phyloP scores from a whole-genome alignment of 768 basidiomycete genomes.

The Serendipita vermifera region DNA sequence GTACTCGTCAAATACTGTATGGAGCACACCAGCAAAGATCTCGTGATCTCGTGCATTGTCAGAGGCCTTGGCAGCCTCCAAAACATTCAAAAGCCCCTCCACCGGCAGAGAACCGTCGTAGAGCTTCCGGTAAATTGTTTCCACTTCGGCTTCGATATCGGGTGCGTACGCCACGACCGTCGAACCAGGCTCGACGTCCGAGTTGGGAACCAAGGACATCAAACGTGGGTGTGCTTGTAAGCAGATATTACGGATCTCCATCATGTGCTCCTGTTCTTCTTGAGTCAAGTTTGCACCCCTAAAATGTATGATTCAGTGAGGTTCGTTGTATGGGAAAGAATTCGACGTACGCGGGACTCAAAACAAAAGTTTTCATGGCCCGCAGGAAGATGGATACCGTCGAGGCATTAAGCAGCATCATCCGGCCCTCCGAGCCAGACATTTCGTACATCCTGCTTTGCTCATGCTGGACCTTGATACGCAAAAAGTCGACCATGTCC shows the following conservation, averaged over 20 bases:
- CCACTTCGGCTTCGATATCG: constrained; percentile 88
- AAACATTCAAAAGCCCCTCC: constrained; percentile 82
- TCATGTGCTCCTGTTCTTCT: constrained; percentile 71
- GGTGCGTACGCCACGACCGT: constrained; percentile 74
- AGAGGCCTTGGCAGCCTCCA: constrained; percentile 76
- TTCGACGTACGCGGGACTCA: background rate
- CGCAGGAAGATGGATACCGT: constrained; percentile 89
- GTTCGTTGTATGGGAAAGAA: background rate
- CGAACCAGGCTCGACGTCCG: constrained; percentile 84
- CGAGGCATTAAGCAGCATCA: constrained; percentile 75
- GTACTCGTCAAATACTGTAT: constrained; percentile 99
- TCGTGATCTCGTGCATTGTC: constrained; percentile 78
- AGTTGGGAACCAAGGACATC: constrained; percentile 80
- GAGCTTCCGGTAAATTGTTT: constrained; percentile 94
- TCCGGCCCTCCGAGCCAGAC: constrained; percentile 59
- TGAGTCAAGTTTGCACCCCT: constrained; percentile 65
- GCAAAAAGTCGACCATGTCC: constrained; percentile 76
- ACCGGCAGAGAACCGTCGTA: constrained; percentile 90
- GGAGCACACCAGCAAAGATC: constrained; percentile 98
- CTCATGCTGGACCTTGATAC: constrained; percentile 86
- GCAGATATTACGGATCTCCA: constrained; percentile 85
- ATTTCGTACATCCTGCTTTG: constrained; percentile 53
- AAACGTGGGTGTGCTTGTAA: constrained; percentile 91
- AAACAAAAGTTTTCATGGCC: constrained; percentile 62
- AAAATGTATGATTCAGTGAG: constrained; percentile 12